These are phyloP conservation scores for Thermothielavioides terrestris DNA, from an alignment of 495 filamentous ascomycete genomes.

Conservation along the genomic window DNA sequence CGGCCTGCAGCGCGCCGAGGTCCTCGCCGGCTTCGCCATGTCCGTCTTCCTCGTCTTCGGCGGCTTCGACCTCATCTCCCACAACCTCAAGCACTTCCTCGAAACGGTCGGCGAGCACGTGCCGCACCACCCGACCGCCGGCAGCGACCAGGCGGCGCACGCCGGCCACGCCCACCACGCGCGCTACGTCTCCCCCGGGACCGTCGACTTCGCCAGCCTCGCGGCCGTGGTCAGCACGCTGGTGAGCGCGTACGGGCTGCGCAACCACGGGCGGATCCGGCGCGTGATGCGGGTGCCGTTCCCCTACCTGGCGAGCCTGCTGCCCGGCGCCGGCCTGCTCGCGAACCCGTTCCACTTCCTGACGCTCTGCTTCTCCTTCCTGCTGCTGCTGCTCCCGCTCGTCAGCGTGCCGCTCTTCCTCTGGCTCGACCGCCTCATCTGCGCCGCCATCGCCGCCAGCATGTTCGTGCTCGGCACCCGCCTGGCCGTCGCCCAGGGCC, in stretches of 20 bases:
- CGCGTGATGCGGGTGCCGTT: constrained; percentile 71
- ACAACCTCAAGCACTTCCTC: constrained; percentile 82
- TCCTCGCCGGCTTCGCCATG: constrained; percentile 95
- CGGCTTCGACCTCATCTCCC: constrained; percentile 88
- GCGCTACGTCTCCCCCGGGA: constrained; percentile 53
- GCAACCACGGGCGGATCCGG: constrained; percentile 90
- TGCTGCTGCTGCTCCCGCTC: constrained; percentile 77
- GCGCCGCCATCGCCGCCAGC: constrained; percentile 62
- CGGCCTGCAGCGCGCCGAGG: constrained; percentile 81
- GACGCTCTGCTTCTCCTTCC: constrained; percentile 71
- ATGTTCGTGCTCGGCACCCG: constrained; percentile 84
- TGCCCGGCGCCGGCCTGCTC: constrained; percentile 54
- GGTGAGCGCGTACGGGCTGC: constrained; percentile 75
- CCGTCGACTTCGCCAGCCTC: constrained; percentile 72
- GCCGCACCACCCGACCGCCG: constrained; percentile 62
- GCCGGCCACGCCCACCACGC: constrained; percentile 3
- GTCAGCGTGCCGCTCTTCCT: constrained; percentile 64
- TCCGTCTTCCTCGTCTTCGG: constrained; percentile 91
- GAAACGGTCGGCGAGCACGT: constrained; percentile 45
- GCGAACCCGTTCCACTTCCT: constrained; percentile 92
- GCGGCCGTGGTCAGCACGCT: constrained; percentile 83
- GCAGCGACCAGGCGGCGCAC: constrained; percentile 29
- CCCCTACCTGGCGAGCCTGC: constrained; percentile 49
- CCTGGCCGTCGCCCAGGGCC: constrained; percentile 73
- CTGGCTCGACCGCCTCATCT: constrained; percentile 75